Percentiles rank a stretch among this genome's conserved stretches.
Conservation (phyloP, 2,329 filamentous ascomycete species). For the Coniochaeta sp. region DNA sequence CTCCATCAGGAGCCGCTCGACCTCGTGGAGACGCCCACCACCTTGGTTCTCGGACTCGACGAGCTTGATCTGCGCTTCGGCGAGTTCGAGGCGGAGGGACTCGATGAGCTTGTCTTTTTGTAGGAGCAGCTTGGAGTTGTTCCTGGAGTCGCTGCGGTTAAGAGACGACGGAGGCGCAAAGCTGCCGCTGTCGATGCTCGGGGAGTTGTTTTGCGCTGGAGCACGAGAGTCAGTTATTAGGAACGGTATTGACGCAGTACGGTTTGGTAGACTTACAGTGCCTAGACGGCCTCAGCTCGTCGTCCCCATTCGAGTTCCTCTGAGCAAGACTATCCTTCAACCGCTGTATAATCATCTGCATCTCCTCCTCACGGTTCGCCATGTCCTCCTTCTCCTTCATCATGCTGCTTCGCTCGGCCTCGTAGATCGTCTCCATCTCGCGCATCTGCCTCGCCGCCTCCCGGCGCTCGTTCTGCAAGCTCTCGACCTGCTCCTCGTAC, state of each 20-base stretch:
- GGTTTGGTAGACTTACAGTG: conserved; percentile 38
- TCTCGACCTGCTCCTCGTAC: conserved; percentile 74
- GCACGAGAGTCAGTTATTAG: too few relatives aligned
- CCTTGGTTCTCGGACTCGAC: conserved; percentile 92
- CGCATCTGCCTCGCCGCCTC: conserved; percentile 77
- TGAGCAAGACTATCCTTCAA: conserved; percentile 85
- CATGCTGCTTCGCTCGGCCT: conserved; percentile 79
- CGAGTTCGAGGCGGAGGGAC: conserved; percentile 81
- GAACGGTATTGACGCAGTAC: too few relatives aligned
- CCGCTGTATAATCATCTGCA: conserved; percentile 83
- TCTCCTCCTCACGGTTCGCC: conserved; percentile 75
- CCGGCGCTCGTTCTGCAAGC: conserved; percentile 75
- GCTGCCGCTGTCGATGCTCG: conserved; percentile 65
- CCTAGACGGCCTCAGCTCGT: conserved; percentile 51
- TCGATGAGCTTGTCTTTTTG: conserved; percentile 98
- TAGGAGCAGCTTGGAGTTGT: conserved; percentile 80
- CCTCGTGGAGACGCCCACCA: conserved; percentile 76
- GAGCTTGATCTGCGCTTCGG: conserved; percentile 91
- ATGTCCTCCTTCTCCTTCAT: conserved; percentile 91
- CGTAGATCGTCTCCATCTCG: conserved; percentile 89
- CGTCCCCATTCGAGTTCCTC: conserved; percentile 51
- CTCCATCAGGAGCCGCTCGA: conserved; percentile 87
- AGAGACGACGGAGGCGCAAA: conserved; percentile 83
- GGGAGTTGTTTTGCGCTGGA: conserved; percentile 48
- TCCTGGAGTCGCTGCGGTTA: conserved; percentile 81